Percentiles rank a stretch among this genome's conserved stretches.
phyloP scores from a whole-genome alignment of 306 rosid species.

The Quercus rubra region DNA sequence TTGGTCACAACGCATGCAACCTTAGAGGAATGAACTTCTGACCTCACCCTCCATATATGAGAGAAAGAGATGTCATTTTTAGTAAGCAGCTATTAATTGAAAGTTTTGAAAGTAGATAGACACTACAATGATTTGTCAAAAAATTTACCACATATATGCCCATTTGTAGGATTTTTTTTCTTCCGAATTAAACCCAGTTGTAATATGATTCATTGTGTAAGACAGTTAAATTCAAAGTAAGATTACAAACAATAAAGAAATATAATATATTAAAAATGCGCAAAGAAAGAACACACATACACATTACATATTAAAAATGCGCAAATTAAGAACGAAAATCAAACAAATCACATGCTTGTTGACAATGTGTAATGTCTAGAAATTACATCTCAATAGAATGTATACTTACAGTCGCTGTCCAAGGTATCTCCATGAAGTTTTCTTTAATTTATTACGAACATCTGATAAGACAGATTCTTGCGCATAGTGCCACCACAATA shows the following conservation, averaged over 20 bases:
- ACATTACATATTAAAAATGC: no score
- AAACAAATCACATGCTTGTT: neutral
- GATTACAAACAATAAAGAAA: neutral
- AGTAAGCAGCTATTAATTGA: neutral
- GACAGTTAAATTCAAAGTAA: neutral
- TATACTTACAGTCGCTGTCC: constrained; percentile 78
- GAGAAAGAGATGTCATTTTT: no score
- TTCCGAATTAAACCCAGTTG: no score
- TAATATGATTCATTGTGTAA: neutral
- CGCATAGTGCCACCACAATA: constrained; percentile 92
- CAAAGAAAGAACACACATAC: neutral
- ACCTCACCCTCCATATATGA: neutral
- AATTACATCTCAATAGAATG: neutral
- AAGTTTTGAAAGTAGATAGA: neutral
- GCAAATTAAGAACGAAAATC: neutral
- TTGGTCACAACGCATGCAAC: neutral
- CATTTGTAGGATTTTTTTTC: neutral
- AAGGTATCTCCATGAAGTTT: constrained; percentile 86
- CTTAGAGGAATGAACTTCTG: neutral
- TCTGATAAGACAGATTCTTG: constrained; percentile 83
- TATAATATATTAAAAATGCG: neutral
- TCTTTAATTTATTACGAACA: constrained; percentile 73
- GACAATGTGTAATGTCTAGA: neutral
- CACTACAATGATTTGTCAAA: neutral
- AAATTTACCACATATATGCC: neutral